Evolutionary conservation across 192 early-diverging fungal genomes (phyloP).

Genomic region (Backusella mclennaniae): DNA sequence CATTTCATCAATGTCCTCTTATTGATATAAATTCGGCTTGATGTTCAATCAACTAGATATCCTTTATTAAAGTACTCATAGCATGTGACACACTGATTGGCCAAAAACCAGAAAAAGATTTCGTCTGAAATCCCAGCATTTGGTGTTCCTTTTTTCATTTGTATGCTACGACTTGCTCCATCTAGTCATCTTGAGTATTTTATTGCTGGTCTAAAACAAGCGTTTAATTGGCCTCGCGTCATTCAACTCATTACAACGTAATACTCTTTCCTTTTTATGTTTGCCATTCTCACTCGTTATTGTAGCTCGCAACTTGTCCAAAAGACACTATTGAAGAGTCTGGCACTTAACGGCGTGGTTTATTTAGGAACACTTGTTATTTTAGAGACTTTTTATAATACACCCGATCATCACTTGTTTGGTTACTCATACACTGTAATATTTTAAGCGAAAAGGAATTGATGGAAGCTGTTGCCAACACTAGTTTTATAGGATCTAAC

Average conservation of each 20-base stretch:
- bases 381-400: conserved; percentile 28
- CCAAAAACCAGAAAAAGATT: too few species aligned
- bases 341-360: conserved; percentile 29
- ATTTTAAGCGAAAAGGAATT: too few species aligned
- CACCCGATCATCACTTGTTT: conserved; percentile 21
- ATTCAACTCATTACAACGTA: conserved; percentile 31
- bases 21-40: too few species aligned
- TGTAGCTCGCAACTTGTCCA: conserved; percentile 26
- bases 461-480: neutral
- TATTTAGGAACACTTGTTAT: conserved; percentile 29
- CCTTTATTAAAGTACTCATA: too few species aligned
- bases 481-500: conserved; percentile 14
- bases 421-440: conserved; percentile 31
- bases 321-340: conserved; percentile 21
- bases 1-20: too few species aligned
- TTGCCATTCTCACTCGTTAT: neutral
- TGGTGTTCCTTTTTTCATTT: neutral
- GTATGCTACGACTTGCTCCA: neutral
- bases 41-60: too few species aligned
- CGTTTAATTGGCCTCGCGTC: conserved; percentile 32
- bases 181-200: conserved; percentile 16
- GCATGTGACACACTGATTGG: too few species aligned
- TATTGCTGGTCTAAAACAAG: conserved; percentile 18
- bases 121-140: too few species aligned
- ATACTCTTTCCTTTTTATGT: neutral